Percentiles rank a stretch among this genome's conserved stretches.
Conservation (phyloP, 495 filamentous ascomycete species). For the Daldinia bambusicola region DNA sequence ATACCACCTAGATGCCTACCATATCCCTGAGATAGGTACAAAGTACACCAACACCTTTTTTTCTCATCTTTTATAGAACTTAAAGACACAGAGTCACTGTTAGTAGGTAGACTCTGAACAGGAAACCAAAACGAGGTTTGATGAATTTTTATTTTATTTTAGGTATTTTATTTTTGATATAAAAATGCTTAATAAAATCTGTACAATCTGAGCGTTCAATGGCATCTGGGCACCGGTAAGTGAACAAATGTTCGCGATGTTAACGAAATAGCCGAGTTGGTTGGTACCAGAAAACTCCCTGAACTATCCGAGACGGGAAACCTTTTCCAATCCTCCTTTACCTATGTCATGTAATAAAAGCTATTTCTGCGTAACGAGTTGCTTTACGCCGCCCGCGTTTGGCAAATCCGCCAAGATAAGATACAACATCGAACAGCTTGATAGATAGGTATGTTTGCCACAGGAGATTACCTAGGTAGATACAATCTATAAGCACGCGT, state of each 20-base stretch:
- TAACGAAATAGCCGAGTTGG: neutral
- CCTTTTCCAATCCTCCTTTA: neutral
- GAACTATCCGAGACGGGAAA: neutral
- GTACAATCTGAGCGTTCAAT: neutral
- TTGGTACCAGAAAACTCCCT: neutral
- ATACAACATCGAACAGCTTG: conserved; percentile 1
- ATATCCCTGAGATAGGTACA: neutral
- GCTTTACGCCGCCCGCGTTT: neutral
- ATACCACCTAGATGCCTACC: neutral
- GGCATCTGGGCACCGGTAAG: neutral
- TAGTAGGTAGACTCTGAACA: too few species aligned
- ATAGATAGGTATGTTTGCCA: neutral
- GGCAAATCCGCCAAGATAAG: neutral
- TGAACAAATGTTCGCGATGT: neutral
- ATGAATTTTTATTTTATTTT: too few species aligned
- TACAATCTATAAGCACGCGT: neutral
- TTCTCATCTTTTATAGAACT: neutral
- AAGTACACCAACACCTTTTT: neutral
- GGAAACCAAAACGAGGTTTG: too few species aligned
- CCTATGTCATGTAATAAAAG: neutral
- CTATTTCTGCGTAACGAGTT: neutral
- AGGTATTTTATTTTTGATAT: too few species aligned
- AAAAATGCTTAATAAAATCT: neutral
- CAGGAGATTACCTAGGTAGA: neutral
- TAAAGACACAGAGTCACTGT: too few species aligned